These are phyloP conservation scores for Metschnikowia rubicola DNA, from an alignment of 805 yeast species.

Conservation along the genomic window DNA sequence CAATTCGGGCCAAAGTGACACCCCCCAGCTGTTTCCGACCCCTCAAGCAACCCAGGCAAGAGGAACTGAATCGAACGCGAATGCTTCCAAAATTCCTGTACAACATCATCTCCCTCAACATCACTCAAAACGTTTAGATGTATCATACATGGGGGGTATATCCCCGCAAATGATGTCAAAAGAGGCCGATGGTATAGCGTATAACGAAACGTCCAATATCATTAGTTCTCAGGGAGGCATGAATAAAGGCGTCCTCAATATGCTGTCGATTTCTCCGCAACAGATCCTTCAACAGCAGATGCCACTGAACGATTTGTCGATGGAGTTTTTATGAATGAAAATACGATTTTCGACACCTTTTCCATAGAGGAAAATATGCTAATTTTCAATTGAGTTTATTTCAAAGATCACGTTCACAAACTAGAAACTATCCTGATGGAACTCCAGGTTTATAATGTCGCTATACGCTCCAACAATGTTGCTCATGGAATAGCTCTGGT, in stretches of 20 bases:
- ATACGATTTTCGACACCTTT: background rate
- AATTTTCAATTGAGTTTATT: background rate
- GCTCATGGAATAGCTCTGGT: slow-evolving; percentile 11
- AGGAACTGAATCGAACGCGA: too few relatives aligned
- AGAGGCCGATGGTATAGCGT: slow-evolving; percentile 9
- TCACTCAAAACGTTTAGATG: slow-evolving; percentile 10
- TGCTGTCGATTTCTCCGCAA: slow-evolving; percentile 35
- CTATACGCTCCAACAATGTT: slow-evolving; percentile 30
- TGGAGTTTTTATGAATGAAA: slow-evolving; percentile 26
- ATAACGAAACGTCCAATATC: background rate
- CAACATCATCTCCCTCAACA: slow-evolving; percentile 11
- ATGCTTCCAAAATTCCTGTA: slow-evolving; percentile 6
- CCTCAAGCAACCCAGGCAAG: slow-evolving; percentile 2
- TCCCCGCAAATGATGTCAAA: slow-evolving; percentile 18
- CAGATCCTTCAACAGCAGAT: slow-evolving; percentile 34
- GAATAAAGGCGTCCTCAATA: background rate
- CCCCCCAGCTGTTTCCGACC: slow-evolving; percentile 6
- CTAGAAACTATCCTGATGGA: slow-evolving; percentile 5
- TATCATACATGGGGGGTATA: slow-evolving; percentile 10
- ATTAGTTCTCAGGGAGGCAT: background rate
- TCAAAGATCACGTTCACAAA: too few relatives aligned
- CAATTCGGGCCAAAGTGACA: slow-evolving; percentile 1
- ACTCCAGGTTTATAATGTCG: slow-evolving; percentile 37
- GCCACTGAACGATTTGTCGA: slow-evolving; percentile 12
- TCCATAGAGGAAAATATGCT: background rate